phyloP scores from a whole-genome alignment of 805 yeast genomes.

The Spathaspora boniae region DNA sequence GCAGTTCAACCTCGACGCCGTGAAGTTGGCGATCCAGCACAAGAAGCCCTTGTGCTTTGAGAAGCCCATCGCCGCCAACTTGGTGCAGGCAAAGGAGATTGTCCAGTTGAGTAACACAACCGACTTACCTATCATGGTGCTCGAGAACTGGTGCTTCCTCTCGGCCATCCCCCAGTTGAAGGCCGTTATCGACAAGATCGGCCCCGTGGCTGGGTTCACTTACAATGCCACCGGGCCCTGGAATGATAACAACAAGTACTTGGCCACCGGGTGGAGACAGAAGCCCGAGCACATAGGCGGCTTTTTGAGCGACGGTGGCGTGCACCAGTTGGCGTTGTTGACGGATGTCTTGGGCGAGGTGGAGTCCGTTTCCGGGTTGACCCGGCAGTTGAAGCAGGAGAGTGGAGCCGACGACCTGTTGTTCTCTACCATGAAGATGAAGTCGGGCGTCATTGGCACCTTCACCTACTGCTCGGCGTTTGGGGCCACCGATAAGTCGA shows the following conservation, averaged over 20 bases:
- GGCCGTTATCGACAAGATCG: constrained; percentile 64
- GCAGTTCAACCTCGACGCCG: constrained; percentile 66
- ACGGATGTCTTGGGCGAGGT: constrained; percentile 80
- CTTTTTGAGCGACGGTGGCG: constrained; percentile 91
- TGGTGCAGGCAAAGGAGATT: constrained; percentile 76
- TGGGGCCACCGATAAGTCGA: constrained; percentile 73
- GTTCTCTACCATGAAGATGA: constrained; percentile 62
- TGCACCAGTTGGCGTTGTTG: constrained; percentile 85
- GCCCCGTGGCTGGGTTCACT: constrained; percentile 66
- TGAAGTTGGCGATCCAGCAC: constrained; percentile 65
- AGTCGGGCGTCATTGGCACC: constrained; percentile 69
- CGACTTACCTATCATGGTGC: constrained; percentile 66
- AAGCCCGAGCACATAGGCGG: constrained; percentile 94
- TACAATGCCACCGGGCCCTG: constrained; percentile 75
- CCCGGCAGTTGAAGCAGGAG: constrained; percentile 70
- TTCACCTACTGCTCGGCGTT: constrained; percentile 85
- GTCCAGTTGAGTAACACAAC: constrained; percentile 62
- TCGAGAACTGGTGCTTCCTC: constrained; percentile 84
- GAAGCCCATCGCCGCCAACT: constrained; percentile 87
- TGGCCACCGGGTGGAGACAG: constrained; percentile 80
- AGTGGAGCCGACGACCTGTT: constrained; percentile 83
- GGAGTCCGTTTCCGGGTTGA: constrained; percentile 66
- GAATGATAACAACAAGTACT: constrained; percentile 55
- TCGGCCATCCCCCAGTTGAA: constrained; percentile 51
- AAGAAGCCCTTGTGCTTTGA: constrained; percentile 81